Base-by-base conservation (phyloP, 805 yeast species). In the Yamadazyma olivae region DNA sequence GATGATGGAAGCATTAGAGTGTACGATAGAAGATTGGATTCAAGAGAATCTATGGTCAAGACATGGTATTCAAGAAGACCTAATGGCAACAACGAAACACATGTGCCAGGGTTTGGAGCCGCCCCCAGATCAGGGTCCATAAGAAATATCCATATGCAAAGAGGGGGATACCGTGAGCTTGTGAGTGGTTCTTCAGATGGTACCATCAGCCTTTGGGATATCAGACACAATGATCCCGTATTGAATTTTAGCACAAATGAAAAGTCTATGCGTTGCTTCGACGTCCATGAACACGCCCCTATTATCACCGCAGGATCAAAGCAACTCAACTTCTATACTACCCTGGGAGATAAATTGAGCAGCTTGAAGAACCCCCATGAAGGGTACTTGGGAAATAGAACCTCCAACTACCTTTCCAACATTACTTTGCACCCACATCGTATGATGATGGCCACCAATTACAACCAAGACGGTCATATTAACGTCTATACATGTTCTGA, bases 241-340 rank as follows among this genome's bases (percentile, higher is more conserved):
- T 63, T 74, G 5, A 63, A 79, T 1, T 87, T 81, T 62, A 66
- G 64, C 16, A 83, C 84, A n/a, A 68, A 49, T 60, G 74, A 58
- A 40, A 58, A 72, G 77, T 57, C 63, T 12, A 50, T 64, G 74
- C 75, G 93, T 6, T 73, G 87, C 15, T 71, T 88, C 38, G 83
- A 85, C 51, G 77, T 87, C 4, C 99, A 93, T 61, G 99, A 93
- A 51, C 99, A 93, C 61, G 99, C 98, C 0, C 98, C 99, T 1
- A 71, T 93, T 2, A 76, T 93, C 39, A 91, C 90, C 2, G 83
- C 96, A 3, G 97, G 96, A 0, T 81, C 90, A 1, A 83, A 83
- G 43, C 71, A 75, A 23, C 79, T 89, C 12, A 82, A 86, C 30
- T 61, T 93, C 4, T 90, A 93, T 85, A 79, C 95, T 3, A 87